Base-by-base conservation (phyloP, 2,329 filamentous ascomycete genomes). In the Aureobasidium melanogenum region DNA sequence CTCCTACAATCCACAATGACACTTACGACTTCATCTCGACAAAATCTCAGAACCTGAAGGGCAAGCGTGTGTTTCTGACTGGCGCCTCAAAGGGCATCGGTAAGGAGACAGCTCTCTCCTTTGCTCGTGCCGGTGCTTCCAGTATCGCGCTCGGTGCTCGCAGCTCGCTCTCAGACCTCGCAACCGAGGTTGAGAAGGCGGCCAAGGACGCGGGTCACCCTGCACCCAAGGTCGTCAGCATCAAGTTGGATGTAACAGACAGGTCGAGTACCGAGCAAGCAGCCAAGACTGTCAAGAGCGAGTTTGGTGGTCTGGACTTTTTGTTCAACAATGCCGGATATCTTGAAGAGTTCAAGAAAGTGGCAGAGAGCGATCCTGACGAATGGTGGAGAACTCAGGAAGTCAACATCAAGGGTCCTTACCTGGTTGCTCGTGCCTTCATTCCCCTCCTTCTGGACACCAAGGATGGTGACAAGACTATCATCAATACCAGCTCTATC, bases 81-180 rank as follows among this genome's bases (percentile, higher is more conserved):
- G 84, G 83, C 9, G 63, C 48, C 28, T 60, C 44, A 28, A 66
- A 55, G 38, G 68, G 68, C 41, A 65, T 71, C 38, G 83, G 84
- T 6, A 74, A 73, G 2, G 76, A 78, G 15, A 81, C 78, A 3
- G 82, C 82, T 1, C 67, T 81, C n/a, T 78, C 80, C 10, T 86
- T 79, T 66, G 83, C 82, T 22, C 73, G 73, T 65, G 82, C 83
- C 5, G 80, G 80, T 5, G 79, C 78, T 32, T 75, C 77, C 0
- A 69, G 72, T 30, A 82, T 87, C 61, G 79, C 78, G 17, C 72
- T 86, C 22, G 77, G 73, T 7, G 83, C 82, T 0, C 79, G 84
- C 24, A 81, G 78, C 2, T 66, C 71, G n/a, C 71, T 82, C 5
- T 66, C 72, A 5, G 69, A 72, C 0, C 68, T 79, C 0, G 69